These are phyloP conservation scores for Sphaerostilbella broomeana DNA, from an alignment of 2,329 filamentous ascomycete genomes.

Conservation along the genomic window DNA sequence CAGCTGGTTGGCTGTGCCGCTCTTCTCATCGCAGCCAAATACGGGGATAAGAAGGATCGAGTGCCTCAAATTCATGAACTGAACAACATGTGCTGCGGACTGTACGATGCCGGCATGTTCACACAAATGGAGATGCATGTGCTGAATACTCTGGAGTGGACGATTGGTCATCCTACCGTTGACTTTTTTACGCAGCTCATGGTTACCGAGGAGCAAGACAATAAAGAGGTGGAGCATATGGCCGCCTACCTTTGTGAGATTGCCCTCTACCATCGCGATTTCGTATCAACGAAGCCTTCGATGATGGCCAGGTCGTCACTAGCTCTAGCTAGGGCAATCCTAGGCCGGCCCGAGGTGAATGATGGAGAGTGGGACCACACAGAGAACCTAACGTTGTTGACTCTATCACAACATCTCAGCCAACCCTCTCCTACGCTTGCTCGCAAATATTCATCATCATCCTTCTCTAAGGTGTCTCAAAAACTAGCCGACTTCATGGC, in stretches of 20 bases:
- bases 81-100: constrained; percentile 97
- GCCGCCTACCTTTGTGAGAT: constrained; percentile 91
- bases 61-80: constrained; percentile 96
- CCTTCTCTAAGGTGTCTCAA: constrained; percentile 47
- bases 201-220: constrained; percentile 68
- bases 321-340: constrained; percentile 77
- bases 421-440: constrained; percentile 52
- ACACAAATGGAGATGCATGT: constrained; percentile 99
- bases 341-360: constrained; percentile 69
- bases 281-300: constrained; percentile 86
- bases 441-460: constrained; percentile 52
- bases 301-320: constrained; percentile 84
- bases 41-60: constrained; percentile 95
- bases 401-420: constrained; percentile 53
- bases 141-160: constrained; percentile 93
- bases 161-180: constrained; percentile 90
- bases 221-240: constrained; percentile 90
- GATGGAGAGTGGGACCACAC: constrained; percentile 71
- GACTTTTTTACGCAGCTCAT: constrained; percentile 90
- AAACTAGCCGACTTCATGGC: constrained; percentile 53
- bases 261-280: constrained; percentile 91
- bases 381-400: constrained; percentile 59
- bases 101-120: constrained; percentile 99
- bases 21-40: constrained; percentile 94
- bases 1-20: constrained; percentile 95